phyloP scores from a whole-genome alignment of 306 rosid species.

The Cicer arietinum region DNA sequence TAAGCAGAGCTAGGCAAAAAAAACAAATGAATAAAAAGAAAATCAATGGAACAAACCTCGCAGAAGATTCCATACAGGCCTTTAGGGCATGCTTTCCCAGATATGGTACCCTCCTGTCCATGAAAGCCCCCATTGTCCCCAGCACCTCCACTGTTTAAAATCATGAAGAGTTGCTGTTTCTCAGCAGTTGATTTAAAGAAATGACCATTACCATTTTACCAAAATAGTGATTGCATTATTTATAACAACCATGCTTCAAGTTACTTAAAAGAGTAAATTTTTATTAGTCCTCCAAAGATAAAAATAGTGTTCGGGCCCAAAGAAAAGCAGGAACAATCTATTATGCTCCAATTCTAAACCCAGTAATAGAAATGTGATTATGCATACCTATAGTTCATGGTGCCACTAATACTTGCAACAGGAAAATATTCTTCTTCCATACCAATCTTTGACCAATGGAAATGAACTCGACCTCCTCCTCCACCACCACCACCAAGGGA shows the following conservation, averaged over 20 bases:
- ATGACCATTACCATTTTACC: background rate
- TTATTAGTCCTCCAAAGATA: constrained; percentile 26
- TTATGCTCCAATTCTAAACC: constrained; percentile 9
- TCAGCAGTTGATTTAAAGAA: constrained; percentile 33
- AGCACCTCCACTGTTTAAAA: constrained; percentile 83
- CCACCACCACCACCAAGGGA: constrained; percentile 95
- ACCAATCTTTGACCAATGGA: constrained; percentile 92
- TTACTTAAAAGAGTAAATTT: constrained; percentile 21
- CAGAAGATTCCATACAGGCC: constrained; percentile 94
- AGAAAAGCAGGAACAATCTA: constrained; percentile 26
- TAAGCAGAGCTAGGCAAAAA: constrained; percentile 13
- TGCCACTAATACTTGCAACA: constrained; percentile 81
- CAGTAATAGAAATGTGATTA: constrained; percentile 21
- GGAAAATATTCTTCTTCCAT: constrained; percentile 80
- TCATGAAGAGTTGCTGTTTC: constrained; percentile 42
- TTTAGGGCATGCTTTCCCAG: constrained; percentile 92
- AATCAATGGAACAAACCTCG: constrained; percentile 60
- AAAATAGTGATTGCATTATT: constrained; percentile 20
- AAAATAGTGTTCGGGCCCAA: constrained; percentile 22
- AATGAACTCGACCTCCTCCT: constrained; percentile 99
- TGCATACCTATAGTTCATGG: constrained; percentile 73
- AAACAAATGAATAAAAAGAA: constrained; percentile 5
- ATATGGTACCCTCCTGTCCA: constrained; percentile 80
- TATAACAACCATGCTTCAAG: constrained; percentile 21
- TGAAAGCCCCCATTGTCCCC: constrained; percentile 73